Conservation (phyloP, 208 protist species). For the Leishmania turanica region DNA sequence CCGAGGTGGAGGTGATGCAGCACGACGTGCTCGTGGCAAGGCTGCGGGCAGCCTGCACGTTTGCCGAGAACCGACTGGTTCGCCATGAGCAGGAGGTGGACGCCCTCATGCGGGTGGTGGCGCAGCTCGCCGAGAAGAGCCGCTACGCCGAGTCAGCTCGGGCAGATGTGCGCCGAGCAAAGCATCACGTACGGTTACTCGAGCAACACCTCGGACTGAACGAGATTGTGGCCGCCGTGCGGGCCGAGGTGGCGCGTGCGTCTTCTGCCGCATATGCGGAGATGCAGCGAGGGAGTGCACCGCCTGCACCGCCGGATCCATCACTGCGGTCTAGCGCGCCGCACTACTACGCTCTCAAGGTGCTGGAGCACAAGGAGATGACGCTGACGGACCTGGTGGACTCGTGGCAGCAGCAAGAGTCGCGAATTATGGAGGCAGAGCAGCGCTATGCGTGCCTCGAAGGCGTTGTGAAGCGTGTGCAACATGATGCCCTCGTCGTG, state of each 20-base stretch:
- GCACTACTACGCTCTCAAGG: conserved; percentile 75
- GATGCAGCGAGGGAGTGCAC: neutral
- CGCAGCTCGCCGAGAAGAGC: conserved; percentile 52
- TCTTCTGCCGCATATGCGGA: neutral
- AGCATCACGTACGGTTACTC: conserved; percentile 65
- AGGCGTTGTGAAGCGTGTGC: conserved; percentile 37
- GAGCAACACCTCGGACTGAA: conserved; percentile 70
- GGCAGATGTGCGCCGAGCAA: conserved; percentile 40
- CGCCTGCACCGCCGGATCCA: conserved; percentile 5
- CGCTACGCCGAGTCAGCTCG: conserved; percentile 41
- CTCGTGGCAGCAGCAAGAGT: conserved; percentile 65
- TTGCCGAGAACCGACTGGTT: conserved; percentile 42
- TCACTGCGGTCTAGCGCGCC: conserved; percentile 41
- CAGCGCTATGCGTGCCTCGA: conserved; percentile 40
- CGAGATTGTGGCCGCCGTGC: conserved; percentile 57
- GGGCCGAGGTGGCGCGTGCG: conserved; percentile 6
- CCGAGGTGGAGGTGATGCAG: conserved; percentile 47
- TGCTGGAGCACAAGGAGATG: conserved; percentile 75
- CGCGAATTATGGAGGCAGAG: conserved; percentile 46
- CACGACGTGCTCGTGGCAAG: conserved; percentile 48
- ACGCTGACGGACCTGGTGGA: conserved; percentile 84
- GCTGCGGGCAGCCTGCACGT: conserved; percentile 46
- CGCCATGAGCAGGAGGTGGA: conserved; percentile 62
- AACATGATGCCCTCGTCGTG: conserved; percentile 64
- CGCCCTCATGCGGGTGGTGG: conserved; percentile 67